Base-by-base conservation (phyloP, 257 asterid genomes). In the Primulina huaijiensis region DNA sequence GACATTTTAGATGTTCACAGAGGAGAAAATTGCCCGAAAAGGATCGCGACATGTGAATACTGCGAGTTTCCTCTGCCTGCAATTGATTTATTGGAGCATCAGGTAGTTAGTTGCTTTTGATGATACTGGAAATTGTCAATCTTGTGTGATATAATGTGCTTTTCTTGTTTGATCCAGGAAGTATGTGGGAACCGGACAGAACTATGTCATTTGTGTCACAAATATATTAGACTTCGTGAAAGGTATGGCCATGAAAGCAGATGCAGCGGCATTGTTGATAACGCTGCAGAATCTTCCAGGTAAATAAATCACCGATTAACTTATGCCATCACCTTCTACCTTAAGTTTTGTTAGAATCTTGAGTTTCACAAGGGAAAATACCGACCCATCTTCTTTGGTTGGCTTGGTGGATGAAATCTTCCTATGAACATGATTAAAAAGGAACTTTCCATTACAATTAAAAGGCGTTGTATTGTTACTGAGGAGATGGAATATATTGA, bases 131-230 rank as follows among this genome's bases (percentile, higher is more conserved):
- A 56, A 55, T 31, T 25, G 50, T 40, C 55, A 33, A 12, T 53
- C 56, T 62, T 64, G 16, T 58, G 23, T 56, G 60, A 69, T 78
- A 55, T 50, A 50, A 76, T 69, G 31, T 58, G 64, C 35, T 68
- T 67, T 67, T 64, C 55, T 9, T 76, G 37, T 17, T 72, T 72
- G 77, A 68, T 78, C 50, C 85, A 94, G 99, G 57, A 92, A 82
- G 96, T 92, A 40, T 92, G 98, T 72, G 98, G 98, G 64, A 92
- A 88, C 80, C 91, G 98, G 56, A 92, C 98, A 40, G 98, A 92
- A 78, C 73, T 81, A 69, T 92, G 98, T 61, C 82, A 73, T 74
- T 55, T 81, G 76, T 92, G 98, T 82, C 86, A 79, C 81, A 87
- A 82, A 81, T 94, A 94, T 74, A 80, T 94, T 35, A 88, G 98